phyloP scores from a whole-genome alignment of 129 eudicot genomes.

The Helichrysum umbraculigerum region DNA sequence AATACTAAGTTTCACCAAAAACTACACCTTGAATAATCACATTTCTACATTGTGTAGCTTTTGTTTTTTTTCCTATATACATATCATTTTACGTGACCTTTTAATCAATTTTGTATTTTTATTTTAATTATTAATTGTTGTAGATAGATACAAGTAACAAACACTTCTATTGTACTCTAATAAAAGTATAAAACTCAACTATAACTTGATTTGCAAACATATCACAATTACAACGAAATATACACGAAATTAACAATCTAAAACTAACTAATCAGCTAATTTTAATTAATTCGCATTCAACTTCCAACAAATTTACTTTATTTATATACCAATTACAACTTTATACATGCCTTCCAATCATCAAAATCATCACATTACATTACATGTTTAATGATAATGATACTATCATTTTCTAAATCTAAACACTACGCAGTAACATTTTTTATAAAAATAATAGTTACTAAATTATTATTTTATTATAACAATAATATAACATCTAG shows the following conservation, averaged over 20 bases:
- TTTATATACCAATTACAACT: not conserved
- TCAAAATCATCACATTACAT: not conserved
- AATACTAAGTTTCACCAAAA: too few relatives aligned
- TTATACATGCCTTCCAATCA: not conserved
- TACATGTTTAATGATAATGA: not conserved
- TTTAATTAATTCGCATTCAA: not conserved
- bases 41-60: too few relatives aligned
- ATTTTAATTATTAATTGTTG: too few relatives aligned
- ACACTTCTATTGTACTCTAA: too few relatives aligned
- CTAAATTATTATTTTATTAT: not conserved
- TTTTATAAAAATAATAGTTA: conserved; percentile 11
- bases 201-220: too few relatives aligned
- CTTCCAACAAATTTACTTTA: not conserved
- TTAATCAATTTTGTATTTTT: too few relatives aligned
- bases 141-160: too few relatives aligned
- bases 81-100: too few relatives aligned
- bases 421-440: conserved; percentile 11
- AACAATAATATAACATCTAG: not conserved
- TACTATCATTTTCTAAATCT: conserved; percentile 18
- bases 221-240: too few relatives aligned
- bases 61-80: too few relatives aligned
- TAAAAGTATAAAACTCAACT: too few relatives aligned
- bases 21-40: too few relatives aligned
- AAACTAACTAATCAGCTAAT: not conserved
- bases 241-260: not conserved